These are phyloP conservation scores for Panellus pusillus DNA, from an alignment of 768 basidiomycete genomes.

Conservation along the genomic window DNA sequence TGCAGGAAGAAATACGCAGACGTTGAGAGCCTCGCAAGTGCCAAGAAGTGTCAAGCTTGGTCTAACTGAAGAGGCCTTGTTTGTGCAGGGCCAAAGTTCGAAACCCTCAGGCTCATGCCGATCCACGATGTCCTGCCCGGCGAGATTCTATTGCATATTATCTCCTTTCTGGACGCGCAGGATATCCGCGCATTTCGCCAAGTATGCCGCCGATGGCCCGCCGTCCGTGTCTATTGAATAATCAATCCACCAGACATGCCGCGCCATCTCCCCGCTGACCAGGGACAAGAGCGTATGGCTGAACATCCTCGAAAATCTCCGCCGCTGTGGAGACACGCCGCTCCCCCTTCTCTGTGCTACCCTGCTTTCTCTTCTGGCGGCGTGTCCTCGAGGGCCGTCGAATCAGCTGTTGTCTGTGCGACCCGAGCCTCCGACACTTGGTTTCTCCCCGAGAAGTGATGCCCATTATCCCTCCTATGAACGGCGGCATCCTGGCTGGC, in stretches of 20 bases:
- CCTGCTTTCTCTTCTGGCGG: neutral
- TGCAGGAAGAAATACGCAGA: too few relatives aligned
- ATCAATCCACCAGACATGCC: slow-evolving; percentile 2
- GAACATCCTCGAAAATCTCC: slow-evolving; percentile 1
- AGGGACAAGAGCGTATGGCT: slow-evolving; percentile 15
- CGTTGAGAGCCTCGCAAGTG: too few relatives aligned
- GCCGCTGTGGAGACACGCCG: slow-evolving; percentile 5
- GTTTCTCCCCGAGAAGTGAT: slow-evolving; percentile 1
- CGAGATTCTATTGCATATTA: too few relatives aligned
- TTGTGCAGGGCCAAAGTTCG: too few relatives aligned
- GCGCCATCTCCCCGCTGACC: slow-evolving; percentile 1
- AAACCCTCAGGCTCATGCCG: too few relatives aligned
- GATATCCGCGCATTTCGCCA: too few relatives aligned
- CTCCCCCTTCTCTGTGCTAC: slow-evolving; percentile 3
- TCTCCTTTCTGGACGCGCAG: too few relatives aligned
- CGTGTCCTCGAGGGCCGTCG: slow-evolving; percentile 2
- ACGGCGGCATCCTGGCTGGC: slow-evolving; percentile 9
- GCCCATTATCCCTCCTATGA: neutral
- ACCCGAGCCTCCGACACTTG: slow-evolving; percentile 6
- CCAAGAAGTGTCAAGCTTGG: too few relatives aligned
- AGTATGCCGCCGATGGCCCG: too few relatives aligned
- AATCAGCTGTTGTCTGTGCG: slow-evolving; percentile 13
- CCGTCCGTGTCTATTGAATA: too few relatives aligned
- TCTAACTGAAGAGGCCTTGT: too few relatives aligned
- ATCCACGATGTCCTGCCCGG: too few relatives aligned